Conservation (phyloP, 176 grass and related monocot species). For the Phyllostachys edulis region DNA sequence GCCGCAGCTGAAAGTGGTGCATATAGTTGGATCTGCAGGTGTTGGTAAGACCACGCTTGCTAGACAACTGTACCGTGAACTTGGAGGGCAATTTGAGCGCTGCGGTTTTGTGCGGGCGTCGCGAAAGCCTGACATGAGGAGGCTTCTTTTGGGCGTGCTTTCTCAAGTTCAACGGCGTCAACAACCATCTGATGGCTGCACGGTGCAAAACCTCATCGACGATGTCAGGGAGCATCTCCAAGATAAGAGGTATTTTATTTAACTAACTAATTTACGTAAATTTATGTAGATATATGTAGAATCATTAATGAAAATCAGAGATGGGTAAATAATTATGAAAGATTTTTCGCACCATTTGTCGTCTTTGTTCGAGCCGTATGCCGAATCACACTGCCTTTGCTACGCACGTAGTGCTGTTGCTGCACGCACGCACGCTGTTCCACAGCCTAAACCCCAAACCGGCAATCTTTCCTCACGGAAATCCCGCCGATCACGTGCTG, state of each 20-base stretch:
- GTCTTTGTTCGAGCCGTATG: too few relatives aligned
- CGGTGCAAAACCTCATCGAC: neutral
- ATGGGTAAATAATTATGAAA: too few relatives aligned
- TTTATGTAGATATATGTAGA: too few relatives aligned
- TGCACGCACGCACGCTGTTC: too few relatives aligned
- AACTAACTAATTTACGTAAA: too few relatives aligned
- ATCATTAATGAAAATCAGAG: too few relatives aligned
- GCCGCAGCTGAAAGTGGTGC: slow-evolving; percentile 15
- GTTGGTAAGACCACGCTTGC: slow-evolving; percentile 32
- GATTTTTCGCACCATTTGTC: too few relatives aligned
- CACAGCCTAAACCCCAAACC: too few relatives aligned
- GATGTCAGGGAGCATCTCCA: neutral
- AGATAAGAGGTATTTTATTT: slow-evolving; percentile 15
- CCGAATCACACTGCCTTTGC: too few relatives aligned
- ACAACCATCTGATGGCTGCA: neutral
- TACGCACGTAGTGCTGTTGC: too few relatives aligned
- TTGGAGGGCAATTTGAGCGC: neutral
- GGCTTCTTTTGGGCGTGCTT: slow-evolving; percentile 10
- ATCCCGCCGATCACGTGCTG: too few relatives aligned
- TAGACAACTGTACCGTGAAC: neutral
- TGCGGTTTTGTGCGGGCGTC: neutral
- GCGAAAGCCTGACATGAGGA: slow-evolving; percentile 10
- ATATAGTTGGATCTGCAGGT: neutral
- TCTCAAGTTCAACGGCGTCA: neutral
- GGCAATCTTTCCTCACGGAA: too few relatives aligned